A percentile compares a stretch with the other conserved stretches of the same genome.
phyloP scores from a whole-genome alignment of 257 asterid species.

The Solanum pennellii region DNA sequence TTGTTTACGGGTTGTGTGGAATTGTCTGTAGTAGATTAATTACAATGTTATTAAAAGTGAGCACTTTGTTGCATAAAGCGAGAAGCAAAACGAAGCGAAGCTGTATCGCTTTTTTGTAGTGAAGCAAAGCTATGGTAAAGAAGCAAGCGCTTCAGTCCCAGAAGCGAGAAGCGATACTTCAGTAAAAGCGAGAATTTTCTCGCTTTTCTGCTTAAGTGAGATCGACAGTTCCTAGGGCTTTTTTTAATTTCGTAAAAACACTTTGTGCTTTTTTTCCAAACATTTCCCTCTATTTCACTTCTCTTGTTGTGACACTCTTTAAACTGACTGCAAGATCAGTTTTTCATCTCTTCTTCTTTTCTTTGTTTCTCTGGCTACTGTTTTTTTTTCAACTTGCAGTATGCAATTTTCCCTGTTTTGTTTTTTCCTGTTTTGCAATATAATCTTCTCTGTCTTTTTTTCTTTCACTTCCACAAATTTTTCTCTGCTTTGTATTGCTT shows the following conservation, averaged over 20 bases:
- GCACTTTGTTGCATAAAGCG: not conserved
- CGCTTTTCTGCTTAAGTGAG: not conserved
- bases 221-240: not conserved
- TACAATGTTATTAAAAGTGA: not conserved
- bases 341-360: not conserved
- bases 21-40: not conserved
- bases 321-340: not conserved
- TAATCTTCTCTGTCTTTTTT: no score
- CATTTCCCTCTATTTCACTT: not conserved
- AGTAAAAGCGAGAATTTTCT: not conserved
- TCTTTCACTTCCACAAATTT: not conserved
- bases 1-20: not conserved
- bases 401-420: not conserved
- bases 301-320: not conserved
- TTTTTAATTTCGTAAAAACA: no score
- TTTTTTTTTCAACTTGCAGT: not conserved
- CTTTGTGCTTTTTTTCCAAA: not conserved
- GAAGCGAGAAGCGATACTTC: not conserved
- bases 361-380: not conserved
- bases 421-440: not conserved
- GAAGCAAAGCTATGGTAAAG: not conserved
- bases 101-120: not conserved
- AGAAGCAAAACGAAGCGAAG: not conserved
- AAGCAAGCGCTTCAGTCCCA: not conserved
- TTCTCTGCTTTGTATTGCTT: not conserved